Evolutionary conservation across 345 rosid species (phyloP).

Genomic region (Eucalyptus rudis): DNA sequence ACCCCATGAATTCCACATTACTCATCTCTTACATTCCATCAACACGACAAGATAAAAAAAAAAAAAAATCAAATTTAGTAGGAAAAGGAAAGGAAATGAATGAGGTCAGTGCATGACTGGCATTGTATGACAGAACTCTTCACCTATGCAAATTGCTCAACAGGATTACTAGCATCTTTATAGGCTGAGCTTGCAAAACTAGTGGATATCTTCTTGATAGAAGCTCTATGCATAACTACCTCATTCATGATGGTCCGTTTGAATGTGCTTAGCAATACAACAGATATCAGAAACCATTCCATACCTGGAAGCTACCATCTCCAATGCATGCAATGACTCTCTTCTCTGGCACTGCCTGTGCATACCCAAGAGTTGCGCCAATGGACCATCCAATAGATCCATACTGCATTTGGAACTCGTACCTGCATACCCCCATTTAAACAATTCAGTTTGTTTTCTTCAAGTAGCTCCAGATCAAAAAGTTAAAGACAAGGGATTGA

Average conservation of each 20-base stretch:
- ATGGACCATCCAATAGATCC: conserved; percentile 90
- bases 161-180: too few relatives aligned
- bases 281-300: not conserved
- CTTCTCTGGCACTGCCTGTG: conserved; percentile 58
- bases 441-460: not conserved
- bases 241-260: not conserved
- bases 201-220: not conserved
- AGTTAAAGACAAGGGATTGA: not conserved
- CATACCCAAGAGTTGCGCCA: conserved; percentile 79
- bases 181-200: not conserved
- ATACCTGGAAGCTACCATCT: conserved; percentile 83
- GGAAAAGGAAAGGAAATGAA: too few relatives aligned
- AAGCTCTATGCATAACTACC: not conserved
- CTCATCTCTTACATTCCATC: too few relatives aligned
- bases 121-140: too few relatives aligned
- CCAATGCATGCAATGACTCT: conserved; percentile 76
- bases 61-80: too few relatives aligned
- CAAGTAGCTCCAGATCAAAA: not conserved
- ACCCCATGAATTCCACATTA: too few relatives aligned
- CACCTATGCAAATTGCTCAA: too few relatives aligned
- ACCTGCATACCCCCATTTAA: conserved; percentile 15
- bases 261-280: not conserved
- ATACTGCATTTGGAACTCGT: conserved; percentile 85
- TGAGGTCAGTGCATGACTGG: too few relatives aligned
- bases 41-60: too few relatives aligned